Evolutionary conservation across 441 rosid genomes (phyloP).

Genomic region (Eruca vesicaria): DNA sequence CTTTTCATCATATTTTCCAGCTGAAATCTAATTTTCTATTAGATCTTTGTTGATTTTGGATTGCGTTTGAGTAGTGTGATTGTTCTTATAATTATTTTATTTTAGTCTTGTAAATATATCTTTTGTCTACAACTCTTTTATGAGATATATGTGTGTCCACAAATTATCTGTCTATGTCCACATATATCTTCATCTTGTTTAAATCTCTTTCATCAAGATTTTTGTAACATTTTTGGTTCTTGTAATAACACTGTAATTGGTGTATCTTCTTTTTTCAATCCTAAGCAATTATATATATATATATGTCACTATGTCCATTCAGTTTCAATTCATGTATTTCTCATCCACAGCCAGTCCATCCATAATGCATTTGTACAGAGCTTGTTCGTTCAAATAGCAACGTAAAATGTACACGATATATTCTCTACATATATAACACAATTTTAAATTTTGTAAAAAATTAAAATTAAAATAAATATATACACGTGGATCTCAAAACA

Average conservation of each 20-base stretch:
- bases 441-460: too few relatives aligned
- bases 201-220: background rate
- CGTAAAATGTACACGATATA: too few relatives aligned
- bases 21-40: background rate
- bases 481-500: too few relatives aligned
- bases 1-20: background rate
- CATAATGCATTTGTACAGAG: too few relatives aligned
- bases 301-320: too few relatives aligned
- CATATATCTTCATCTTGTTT: background rate
- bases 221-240: background rate
- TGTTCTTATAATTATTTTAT: background rate
- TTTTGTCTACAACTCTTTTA: background rate
- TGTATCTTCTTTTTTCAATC: background rate
- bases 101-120: background rate
- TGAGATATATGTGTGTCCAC: background rate
- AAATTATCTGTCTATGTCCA: background rate
- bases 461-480: too few relatives aligned
- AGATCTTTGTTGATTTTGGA: background rate
- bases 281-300: too few relatives aligned
- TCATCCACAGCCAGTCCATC: too few relatives aligned
- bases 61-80: background rate
- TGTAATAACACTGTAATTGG: background rate
- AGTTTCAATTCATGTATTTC: too few relatives aligned
- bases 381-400: too few relatives aligned
- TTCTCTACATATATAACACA: too few relatives aligned